These are phyloP conservation scores for Agaricus sinodeliciosus DNA, from an alignment of 768 basidiomycete species.

Conservation along the genomic window DNA sequence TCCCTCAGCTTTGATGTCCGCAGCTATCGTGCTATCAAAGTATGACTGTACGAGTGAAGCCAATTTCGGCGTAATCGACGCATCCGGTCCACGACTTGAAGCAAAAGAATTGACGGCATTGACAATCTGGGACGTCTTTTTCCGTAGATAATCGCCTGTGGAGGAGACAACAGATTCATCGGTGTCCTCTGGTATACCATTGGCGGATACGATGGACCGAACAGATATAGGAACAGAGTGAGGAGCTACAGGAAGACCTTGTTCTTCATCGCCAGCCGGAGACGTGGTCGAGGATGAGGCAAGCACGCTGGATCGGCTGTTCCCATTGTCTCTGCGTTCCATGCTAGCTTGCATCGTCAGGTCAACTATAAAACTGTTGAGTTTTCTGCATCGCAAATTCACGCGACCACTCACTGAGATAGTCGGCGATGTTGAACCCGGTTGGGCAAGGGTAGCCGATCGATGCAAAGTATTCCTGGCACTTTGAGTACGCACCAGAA, in stretches of 20 bases:
- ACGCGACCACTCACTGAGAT: slow-evolving; percentile 60
- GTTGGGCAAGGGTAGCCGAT: slow-evolving; percentile 83
- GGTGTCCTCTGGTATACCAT: slow-evolving; percentile 34
- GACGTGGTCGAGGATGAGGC: slow-evolving; percentile 29
- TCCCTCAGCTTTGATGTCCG: slow-evolving; percentile 47
- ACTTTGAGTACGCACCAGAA: slow-evolving; percentile 68
- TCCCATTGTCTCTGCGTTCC: slow-evolving; percentile 28
- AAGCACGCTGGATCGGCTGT: slow-evolving; percentile 28
- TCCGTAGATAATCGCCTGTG: slow-evolving; percentile 49
- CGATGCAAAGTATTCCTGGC: slow-evolving; percentile 73
- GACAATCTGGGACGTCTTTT: slow-evolving; percentile 69
- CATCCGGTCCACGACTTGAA: slow-evolving; percentile 18
- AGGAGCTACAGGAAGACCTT: slow-evolving; percentile 33
- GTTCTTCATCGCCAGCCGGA: slow-evolving; percentile 66
- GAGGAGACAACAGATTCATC: slow-evolving; percentile 33
- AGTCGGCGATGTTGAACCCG: slow-evolving; percentile 97
- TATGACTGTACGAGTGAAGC: slow-evolving; percentile 70
- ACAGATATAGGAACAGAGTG: slow-evolving; percentile 29
- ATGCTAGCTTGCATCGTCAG: slow-evolving; percentile 57
- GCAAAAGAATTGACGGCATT: slow-evolving; percentile 42
- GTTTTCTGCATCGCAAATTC: background rate
- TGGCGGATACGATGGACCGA: slow-evolving; percentile 30
- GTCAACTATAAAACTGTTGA: slow-evolving; percentile 43
- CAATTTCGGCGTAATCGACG: slow-evolving; percentile 50
- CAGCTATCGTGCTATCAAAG: slow-evolving; percentile 58